Conservation (phyloP, 179 eudicot species). For the Silene noctiflora region DNA sequence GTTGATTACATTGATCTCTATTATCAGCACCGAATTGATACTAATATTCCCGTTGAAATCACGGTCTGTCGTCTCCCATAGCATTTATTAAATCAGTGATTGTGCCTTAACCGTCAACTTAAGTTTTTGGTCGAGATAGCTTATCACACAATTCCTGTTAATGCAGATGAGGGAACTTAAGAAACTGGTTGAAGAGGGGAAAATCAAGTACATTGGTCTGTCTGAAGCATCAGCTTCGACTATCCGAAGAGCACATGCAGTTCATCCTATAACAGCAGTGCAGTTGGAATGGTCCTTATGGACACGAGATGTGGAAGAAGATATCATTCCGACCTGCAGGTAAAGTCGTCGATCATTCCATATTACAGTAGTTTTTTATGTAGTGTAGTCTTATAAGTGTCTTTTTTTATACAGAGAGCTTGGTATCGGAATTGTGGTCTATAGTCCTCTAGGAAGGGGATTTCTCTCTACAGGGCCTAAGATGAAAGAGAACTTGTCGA, state of each 20-base stretch:
- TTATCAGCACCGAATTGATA: constrained; percentile 38
- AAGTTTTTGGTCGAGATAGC: too few species aligned
- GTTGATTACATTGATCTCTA: constrained; percentile 44
- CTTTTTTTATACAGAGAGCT: constrained; percentile 32
- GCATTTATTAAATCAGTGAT: too few species aligned
- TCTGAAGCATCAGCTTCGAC: constrained; percentile 51
- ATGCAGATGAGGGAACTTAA: constrained; percentile 39
- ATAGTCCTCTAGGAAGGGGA: constrained; percentile 54
- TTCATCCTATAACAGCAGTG: constrained; percentile 51
- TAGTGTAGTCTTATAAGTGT: too few species aligned
- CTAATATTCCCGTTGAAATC: constrained; percentile 38
- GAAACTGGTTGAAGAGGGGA: constrained; percentile 50
- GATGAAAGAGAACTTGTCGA: constrained; percentile 29
- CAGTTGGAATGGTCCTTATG: constrained; percentile 58
- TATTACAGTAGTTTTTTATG: too few species aligned
- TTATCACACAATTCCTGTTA: neutral
- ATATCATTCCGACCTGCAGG: constrained; percentile 50
- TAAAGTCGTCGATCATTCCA: too few species aligned
- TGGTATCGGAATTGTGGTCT: constrained; percentile 55
- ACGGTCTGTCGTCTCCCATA: constrained; percentile 32
- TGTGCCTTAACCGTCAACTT: too few species aligned
- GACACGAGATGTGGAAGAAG: constrained; percentile 48
- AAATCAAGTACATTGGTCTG: constrained; percentile 44
- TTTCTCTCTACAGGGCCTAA: constrained; percentile 44
- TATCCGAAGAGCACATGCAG: constrained; percentile 52